Evolutionary conservation across 1,284 basidiomycete genomes (phyloP).

Genomic region (Papiliotrema nemorosa): DNA sequence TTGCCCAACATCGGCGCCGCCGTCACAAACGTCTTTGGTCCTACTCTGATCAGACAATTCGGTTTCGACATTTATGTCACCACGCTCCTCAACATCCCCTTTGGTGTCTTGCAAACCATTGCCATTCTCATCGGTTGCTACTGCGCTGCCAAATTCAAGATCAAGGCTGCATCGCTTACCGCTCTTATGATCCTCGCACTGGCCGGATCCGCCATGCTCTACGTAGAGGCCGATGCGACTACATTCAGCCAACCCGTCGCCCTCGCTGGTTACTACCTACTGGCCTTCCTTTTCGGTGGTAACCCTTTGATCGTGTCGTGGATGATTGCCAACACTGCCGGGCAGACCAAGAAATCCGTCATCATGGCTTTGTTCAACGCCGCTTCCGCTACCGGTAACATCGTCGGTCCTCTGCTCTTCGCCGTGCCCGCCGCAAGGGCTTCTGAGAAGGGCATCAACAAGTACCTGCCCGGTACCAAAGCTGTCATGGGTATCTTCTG

Average conservation of each 20-base stretch:
- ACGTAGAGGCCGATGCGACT: constrained; percentile 11
- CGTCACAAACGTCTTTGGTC: constrained; percentile 40
- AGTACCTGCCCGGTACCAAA: too few species aligned
- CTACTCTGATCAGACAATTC: constrained; percentile 34
- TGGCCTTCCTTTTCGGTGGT: constrained; percentile 48
- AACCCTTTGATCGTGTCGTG: constrained; percentile 23
- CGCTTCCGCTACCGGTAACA: too few species aligned
- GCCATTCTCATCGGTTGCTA: constrained; percentile 37
- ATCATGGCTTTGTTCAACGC: constrained; percentile 8
- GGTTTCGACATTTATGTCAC: constrained; percentile 37
- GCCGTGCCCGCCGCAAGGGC: too few species aligned
- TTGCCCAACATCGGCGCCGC: constrained; percentile 41
- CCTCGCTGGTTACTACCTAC: constrained; percentile 49
- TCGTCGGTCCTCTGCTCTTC: too few species aligned
- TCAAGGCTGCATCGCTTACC: constrained; percentile 38
- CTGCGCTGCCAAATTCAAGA: constrained; percentile 32
- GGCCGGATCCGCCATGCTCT: constrained; percentile 41
- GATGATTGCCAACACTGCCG: constrained; percentile 49
- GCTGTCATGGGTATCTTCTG: too few species aligned
- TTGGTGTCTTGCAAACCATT: constrained; percentile 44
- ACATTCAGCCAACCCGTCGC: constrained; percentile 27
- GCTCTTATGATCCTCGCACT: constrained; percentile 38
- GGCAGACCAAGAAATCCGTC: constrained; percentile 48
- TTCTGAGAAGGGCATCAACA: too few species aligned
- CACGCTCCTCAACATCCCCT: constrained; percentile 49